Conservation (phyloP, 306 rosid species). For the Quercus alba region DNA sequence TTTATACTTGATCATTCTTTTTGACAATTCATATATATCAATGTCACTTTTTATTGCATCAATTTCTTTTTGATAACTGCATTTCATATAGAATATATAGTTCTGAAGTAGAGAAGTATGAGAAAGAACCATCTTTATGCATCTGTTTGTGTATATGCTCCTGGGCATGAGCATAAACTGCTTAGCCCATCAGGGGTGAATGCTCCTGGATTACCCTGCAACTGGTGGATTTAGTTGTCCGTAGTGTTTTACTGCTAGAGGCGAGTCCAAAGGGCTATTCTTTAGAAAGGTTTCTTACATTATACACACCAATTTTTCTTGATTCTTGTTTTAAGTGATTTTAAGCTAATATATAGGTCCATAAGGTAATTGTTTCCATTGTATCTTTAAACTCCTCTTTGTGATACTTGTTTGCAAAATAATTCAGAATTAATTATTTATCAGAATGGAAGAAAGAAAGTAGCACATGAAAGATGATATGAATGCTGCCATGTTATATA, state of each 20-base stretch:
- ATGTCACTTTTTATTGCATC: background rate
- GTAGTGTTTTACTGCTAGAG: too few species aligned
- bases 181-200: too few species aligned
- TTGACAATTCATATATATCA: background rate
- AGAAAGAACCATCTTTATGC: background rate
- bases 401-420: background rate
- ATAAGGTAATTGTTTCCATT: background rate
- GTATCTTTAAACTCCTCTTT: background rate
- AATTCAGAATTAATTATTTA: background rate
- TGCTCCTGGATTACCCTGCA: too few species aligned
- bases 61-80: background rate
- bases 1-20: background rate
- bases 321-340: background rate
- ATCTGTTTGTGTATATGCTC: accelerated
- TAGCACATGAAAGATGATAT: background rate
- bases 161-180: too few species aligned
- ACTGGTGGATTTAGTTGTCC: too few species aligned
- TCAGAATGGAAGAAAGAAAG: background rate
- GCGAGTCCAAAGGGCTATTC: too few species aligned
- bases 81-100: background rate
- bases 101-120: background rate
- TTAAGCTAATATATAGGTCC: background rate
- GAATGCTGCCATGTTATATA: background rate
- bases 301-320: accelerated
- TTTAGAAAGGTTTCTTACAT: too few species aligned